These are phyloP conservation scores for Fusarium keratoplasticum DNA, from an alignment of 2,329 filamentous ascomycete genomes.

Conservation along the genomic window DNA sequence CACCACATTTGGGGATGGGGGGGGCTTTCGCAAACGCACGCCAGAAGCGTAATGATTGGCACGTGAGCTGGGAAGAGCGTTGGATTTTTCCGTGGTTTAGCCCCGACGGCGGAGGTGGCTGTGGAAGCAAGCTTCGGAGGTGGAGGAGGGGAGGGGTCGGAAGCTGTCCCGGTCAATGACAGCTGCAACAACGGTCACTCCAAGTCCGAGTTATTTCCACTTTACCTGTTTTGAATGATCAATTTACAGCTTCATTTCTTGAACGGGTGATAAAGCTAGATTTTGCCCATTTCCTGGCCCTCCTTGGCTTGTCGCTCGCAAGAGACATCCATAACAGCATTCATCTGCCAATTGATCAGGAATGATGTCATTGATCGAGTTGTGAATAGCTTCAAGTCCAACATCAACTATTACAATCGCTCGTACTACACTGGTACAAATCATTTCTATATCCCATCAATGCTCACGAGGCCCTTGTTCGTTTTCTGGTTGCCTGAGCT, in stretches of 20 bases:
- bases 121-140: neutral
- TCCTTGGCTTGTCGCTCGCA: neutral
- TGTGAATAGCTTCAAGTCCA: conserved; percentile 11
- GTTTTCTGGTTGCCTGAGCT: conserved; percentile 30
- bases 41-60: conserved; percentile 21
- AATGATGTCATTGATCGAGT: neutral
- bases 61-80: conserved; percentile 24
- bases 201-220: conserved; percentile 9
- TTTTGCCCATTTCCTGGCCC: no score
- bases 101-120: conserved; percentile 10
- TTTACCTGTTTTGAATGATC: neutral
- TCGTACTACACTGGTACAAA: neutral
- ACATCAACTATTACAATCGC: neutral
- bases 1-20: conserved; percentile 18
- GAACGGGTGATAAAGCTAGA: neutral
- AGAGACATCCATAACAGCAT: neutral
- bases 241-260: neutral
- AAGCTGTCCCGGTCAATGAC: conserved; percentile 7
- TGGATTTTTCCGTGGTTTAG: conserved; percentile 27
- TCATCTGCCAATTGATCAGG: neutral
- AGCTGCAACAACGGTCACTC: neutral
- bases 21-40: conserved; percentile 17
- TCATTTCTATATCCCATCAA: neutral
- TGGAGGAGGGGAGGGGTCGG: neutral
- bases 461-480: conserved; percentile 32